Evolutionary conservation across 495 filamentous ascomycete species (phyloP).

Genomic region (Aspergillus taichungensis): DNA sequence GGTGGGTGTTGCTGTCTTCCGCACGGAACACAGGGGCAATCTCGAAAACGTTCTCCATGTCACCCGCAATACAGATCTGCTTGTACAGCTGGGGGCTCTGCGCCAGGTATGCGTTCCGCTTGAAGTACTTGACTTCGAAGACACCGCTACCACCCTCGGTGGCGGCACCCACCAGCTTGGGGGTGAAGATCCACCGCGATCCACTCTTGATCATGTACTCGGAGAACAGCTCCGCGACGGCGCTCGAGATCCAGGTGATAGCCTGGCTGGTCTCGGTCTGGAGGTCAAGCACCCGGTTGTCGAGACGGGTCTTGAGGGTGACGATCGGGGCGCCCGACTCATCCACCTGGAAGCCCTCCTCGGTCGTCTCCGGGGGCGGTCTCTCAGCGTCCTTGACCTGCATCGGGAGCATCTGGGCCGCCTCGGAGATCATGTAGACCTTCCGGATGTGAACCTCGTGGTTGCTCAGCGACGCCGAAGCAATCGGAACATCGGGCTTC

Average conservation of each 20-base stretch:
- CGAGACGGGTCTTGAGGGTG: conserved; percentile 65
- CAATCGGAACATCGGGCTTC: conserved; percentile 64
- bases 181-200: conserved; percentile 83
- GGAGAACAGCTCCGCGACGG: conserved; percentile 71
- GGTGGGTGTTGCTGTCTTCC: conserved; percentile 92
- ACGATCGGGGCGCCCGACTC: conserved; percentile 52
- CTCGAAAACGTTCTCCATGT: conserved; percentile 81
- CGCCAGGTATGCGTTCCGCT: conserved; percentile 72
- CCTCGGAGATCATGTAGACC: conserved; percentile 65
- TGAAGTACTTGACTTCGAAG: conserved; percentile 89
- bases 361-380: conserved; percentile 39
- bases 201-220: conserved; percentile 65
- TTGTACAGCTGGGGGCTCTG: conserved; percentile 96
- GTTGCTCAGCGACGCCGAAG: conserved; percentile 65
- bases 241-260: conserved; percentile 74
- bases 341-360: conserved; percentile 38
- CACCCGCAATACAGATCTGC: conserved; percentile 91
- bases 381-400: conserved; percentile 58
- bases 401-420: conserved; percentile 58
- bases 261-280: conserved; percentile 81
- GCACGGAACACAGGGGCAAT: conserved; percentile 91
- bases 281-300: conserved; percentile 86
- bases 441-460: conserved; percentile 73
- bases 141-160: conserved; percentile 92
- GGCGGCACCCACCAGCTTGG: conserved; percentile 80